Evolutionary conservation across 176 grass and related monocot species (phyloP).

Genomic region (barley (Hordeum vulgare)): DNA sequence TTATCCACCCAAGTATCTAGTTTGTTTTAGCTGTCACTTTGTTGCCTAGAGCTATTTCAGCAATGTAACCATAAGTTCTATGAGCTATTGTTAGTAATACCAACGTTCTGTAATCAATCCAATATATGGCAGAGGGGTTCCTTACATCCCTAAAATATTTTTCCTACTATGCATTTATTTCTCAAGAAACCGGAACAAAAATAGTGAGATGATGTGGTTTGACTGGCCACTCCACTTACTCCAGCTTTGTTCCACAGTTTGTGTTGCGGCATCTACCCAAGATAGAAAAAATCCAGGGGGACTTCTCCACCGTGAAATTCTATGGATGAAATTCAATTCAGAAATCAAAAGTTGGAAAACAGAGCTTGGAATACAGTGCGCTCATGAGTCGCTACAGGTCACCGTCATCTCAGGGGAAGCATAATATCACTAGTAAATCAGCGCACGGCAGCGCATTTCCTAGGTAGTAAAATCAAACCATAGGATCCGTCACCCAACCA

Average conservation of each 20-base stretch:
- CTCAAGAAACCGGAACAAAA: neutral
- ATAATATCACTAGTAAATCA: neutral
- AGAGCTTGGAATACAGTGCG: neutral
- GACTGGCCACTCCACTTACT: neutral
- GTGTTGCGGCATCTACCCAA: neutral
- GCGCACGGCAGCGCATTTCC: neutral
- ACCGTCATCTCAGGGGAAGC: neutral
- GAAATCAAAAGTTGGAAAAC: neutral
- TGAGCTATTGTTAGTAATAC: neutral
- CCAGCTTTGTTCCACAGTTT: neutral
- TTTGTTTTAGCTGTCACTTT: conserved; percentile 4
- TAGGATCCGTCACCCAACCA: neutral
- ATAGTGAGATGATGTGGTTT: neutral
- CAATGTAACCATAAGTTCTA: conserved; percentile 12
- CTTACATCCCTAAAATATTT: neutral
- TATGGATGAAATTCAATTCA: neutral
- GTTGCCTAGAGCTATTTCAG: conserved; percentile 16
- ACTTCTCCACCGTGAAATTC: neutral
- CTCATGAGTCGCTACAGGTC: neutral
- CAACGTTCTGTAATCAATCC: neutral
- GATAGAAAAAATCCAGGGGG: neutral
- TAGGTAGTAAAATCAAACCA: neutral
- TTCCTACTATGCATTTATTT: neutral
- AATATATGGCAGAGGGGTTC: neutral
- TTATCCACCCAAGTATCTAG: neutral